Conservation (phyloP, 2,329 filamentous ascomycete genomes). For the Aspergillus novofumigatus region DNA sequence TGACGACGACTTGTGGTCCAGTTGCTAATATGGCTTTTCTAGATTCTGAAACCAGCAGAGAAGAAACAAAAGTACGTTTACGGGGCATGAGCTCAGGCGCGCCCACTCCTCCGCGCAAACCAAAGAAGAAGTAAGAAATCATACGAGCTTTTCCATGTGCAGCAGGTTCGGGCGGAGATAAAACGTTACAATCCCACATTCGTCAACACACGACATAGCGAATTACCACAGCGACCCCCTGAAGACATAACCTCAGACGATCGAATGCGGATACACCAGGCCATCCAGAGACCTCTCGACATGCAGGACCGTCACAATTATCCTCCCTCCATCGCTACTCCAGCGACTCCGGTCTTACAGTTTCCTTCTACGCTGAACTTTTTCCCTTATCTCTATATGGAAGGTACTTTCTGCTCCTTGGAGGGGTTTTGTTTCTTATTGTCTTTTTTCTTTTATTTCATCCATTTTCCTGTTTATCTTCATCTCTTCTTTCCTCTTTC, state of each 20-base stretch:
- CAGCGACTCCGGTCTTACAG: conserved; percentile 15
- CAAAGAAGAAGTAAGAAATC: conserved; percentile 65
- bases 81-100: conserved; percentile 66
- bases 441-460: conserved; percentile 9
- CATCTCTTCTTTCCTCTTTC: conserved; percentile 8
- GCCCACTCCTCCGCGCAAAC: conserved; percentile 68
- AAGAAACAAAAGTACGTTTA: conserved; percentile 99
- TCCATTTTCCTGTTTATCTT: conserved; percentile 9
- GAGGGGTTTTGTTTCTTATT: conserved; percentile 17
- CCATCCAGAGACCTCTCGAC: conserved; percentile 17
- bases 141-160: conserved; percentile 68
- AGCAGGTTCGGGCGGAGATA: conserved; percentile 97
- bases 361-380: conserved; percentile 17
- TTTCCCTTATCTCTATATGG: conserved; percentile 18
- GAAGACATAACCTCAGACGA: conserved; percentile 22
- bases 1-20: background rate
- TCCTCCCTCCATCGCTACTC: conserved; percentile 16
- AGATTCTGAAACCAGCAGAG: conserved; percentile 99
- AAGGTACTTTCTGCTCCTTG: conserved; percentile 23
- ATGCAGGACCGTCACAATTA: conserved; percentile 18
- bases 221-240: conserved; percentile 25
- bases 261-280: conserved; percentile 18
- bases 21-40: conserved; percentile 13
- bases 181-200: conserved; percentile 35
- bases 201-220: conserved; percentile 21